Conservation (phyloP, 768 basidiomycete genomes). For the Piloderma croceum region DNA sequence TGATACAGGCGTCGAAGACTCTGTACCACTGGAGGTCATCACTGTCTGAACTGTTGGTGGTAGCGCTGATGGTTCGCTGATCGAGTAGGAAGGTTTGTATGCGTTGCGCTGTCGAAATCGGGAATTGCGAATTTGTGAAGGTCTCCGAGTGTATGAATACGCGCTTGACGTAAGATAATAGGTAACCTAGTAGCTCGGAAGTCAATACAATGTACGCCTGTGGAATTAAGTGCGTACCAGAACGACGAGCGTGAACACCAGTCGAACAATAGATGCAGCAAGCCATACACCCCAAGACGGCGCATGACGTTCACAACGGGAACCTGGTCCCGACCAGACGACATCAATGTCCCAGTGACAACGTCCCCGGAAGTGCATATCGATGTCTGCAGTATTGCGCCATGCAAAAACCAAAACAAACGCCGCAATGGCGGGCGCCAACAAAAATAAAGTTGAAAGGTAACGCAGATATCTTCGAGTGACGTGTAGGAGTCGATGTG, state of each 20-base stretch:
- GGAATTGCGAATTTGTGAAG: too few species aligned
- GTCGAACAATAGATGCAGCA: conserved; percentile 44
- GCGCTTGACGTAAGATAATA: too few species aligned
- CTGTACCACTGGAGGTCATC: too few species aligned
- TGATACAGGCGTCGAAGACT: too few species aligned
- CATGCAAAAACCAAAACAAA: conserved; percentile 50
- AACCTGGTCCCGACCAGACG: conserved; percentile 48
- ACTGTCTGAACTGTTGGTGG: too few species aligned
- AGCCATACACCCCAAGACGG: conserved; percentile 52
- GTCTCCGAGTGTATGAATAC: too few species aligned
- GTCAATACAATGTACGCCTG: too few species aligned
- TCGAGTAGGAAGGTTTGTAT: too few species aligned
- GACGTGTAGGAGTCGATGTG: conserved; percentile 27
- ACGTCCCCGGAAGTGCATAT: conserved; percentile 35
- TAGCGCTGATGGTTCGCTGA: too few species aligned
- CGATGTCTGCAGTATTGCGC: conserved; percentile 35
- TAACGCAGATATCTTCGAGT: conserved; percentile 32
- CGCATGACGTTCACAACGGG: conserved; percentile 16
- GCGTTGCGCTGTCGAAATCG: too few species aligned
- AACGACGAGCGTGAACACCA: conserved; percentile 45
- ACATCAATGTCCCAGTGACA: conserved; percentile 65
- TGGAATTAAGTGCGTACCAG: conserved; percentile 50
- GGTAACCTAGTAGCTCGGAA: too few species aligned
- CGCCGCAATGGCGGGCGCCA: conserved; percentile 51
- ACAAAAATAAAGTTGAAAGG: conserved; percentile 40